These are phyloP conservation scores for Phylloporus scabripes DNA, from an alignment of 768 basidiomycete genomes.

Conservation along the genomic window DNA sequence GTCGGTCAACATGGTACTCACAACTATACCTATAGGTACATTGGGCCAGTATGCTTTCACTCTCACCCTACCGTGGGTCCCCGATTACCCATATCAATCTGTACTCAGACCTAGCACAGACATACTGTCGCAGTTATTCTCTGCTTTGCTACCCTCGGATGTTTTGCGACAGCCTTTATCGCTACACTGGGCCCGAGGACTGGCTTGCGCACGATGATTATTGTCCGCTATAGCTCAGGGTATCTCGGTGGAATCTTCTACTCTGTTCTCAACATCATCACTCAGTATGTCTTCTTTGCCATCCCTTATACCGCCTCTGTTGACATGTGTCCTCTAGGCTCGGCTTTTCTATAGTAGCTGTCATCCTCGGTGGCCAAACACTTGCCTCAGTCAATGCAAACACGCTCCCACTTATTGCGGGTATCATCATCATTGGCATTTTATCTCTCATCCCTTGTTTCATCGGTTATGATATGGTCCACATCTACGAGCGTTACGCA, in stretches of 20 bases:
- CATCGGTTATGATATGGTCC: slow-evolving; percentile 43
- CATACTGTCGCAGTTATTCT: slow-evolving; percentile 42
- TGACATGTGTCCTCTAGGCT: slow-evolving; percentile 25
- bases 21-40: slow-evolving; percentile 44
- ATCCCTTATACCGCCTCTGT: background rate
- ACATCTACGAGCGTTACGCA: slow-evolving; percentile 49
- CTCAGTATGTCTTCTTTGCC: slow-evolving; percentile 30
- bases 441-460: slow-evolving; percentile 43
- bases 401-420: slow-evolving; percentile 42
- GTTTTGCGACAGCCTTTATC: slow-evolving; percentile 41
- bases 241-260: slow-evolving; percentile 37
- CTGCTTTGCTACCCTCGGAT: slow-evolving; percentile 43
- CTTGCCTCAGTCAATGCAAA: slow-evolving; percentile 41
- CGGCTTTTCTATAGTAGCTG: slow-evolving; percentile 44
- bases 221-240: slow-evolving; percentile 32
- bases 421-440: slow-evolving; percentile 43
- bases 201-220: slow-evolving; percentile 52
- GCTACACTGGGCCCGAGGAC: slow-evolving; percentile 50
- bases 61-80: too few relatives aligned
- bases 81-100: background rate
- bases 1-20: slow-evolving; percentile 45
- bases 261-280: slow-evolving; percentile 51
- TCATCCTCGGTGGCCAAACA: slow-evolving; percentile 52
- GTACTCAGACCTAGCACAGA: slow-evolving; percentile 18
- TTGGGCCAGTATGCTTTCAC: too few relatives aligned